Percentiles rank a stretch among this genome's conserved stretches.
Evolutionary conservation across 768 basidiomycete genomes (phyloP).

Genomic region (Rhizopogon salebrosus): DNA sequence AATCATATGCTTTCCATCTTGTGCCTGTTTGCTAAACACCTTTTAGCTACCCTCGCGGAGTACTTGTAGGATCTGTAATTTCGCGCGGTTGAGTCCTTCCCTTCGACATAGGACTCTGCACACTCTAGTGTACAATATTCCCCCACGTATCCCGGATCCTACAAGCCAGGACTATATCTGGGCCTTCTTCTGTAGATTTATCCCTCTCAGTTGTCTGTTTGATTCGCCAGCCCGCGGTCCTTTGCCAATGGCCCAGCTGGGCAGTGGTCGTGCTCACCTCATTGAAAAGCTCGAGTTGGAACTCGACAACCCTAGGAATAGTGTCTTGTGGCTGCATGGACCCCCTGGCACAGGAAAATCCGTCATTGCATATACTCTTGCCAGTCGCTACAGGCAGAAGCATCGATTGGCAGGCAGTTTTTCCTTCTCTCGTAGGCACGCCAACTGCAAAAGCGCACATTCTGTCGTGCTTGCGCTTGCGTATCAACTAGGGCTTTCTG

Average conservation of each 20-base stretch:
- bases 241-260: background rate
- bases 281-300: background rate
- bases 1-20: background rate
- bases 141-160: background rate
- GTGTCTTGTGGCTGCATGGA: background rate
- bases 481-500: background rate
- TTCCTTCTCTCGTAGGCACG: background rate
- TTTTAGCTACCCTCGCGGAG: background rate
- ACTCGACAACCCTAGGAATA: background rate
- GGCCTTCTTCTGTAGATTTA: background rate
- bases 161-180: background rate
- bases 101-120: background rate
- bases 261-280: background rate
- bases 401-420: background rate
- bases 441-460: background rate
- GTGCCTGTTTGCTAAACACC: rapidly evolving
- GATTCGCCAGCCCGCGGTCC: background rate
- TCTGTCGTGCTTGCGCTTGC: background rate
- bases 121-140: background rate
- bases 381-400: background rate
- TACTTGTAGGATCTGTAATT: background rate
- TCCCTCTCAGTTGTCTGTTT: background rate
- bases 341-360: background rate
- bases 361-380: background rate
- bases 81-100: background rate